Conservation (phyloP, 192 early-diverging fungal species). For the Gryganskiella cystojenkinii region DNA sequence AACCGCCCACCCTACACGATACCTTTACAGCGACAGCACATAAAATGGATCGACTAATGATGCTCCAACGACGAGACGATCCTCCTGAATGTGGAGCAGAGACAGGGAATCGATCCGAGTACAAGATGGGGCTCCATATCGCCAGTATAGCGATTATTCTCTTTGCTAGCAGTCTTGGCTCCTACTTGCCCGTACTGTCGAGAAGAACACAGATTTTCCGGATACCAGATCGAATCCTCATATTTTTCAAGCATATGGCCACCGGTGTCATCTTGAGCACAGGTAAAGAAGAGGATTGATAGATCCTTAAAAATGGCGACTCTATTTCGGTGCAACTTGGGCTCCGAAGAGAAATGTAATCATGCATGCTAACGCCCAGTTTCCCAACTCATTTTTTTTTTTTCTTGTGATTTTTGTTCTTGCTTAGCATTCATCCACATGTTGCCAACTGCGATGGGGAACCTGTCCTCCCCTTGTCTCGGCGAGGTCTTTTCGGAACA, state of each 20-base stretch:
- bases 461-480: constrained; percentile 67
- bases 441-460: constrained; percentile 66
- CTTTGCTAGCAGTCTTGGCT: constrained; percentile 56
- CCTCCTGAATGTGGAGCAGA: constrained; percentile 11
- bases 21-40: too few species aligned
- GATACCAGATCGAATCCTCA: constrained; percentile 6
- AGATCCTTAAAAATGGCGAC: too few species aligned
- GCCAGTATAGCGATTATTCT: constrained; percentile 68
- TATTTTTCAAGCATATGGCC: constrained; percentile 40
- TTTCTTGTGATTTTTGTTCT: too few species aligned
- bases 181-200: constrained; percentile 58
- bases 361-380: too few species aligned
- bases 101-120: neutral
- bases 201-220: constrained; percentile 8
- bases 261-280: constrained; percentile 77
- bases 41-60: too few species aligned
- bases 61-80: neutral
- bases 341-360: too few species aligned
- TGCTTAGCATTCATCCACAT: constrained; percentile 85
- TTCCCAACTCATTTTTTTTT: too few species aligned
- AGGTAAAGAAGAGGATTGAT: too few species aligned
- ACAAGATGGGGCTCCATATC: constrained; percentile 49
- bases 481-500: constrained; percentile 46
- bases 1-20: neutral
- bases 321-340: too few species aligned